These are phyloP conservation scores for Wickerhamomyces sydowiorum DNA, from an alignment of 805 yeast species.

Conservation along the genomic window DNA sequence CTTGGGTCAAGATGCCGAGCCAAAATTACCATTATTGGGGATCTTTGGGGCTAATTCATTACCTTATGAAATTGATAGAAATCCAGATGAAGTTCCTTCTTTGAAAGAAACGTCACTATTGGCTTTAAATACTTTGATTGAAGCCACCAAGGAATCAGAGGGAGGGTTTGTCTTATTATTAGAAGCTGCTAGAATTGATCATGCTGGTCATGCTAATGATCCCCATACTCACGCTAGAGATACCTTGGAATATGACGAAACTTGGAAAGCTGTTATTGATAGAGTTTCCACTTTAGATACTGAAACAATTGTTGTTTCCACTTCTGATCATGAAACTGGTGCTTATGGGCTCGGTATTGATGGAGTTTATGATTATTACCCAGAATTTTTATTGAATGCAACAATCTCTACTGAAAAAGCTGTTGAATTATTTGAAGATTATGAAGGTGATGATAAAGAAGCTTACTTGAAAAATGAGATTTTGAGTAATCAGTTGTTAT, in stretches of 20 bases:
- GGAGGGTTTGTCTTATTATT: constrained; percentile 79
- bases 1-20: constrained; percentile 48
- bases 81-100: constrained; percentile 56
- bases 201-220: constrained; percentile 89
- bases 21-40: constrained; percentile 64
- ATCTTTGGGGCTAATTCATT: constrained; percentile 67
- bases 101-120: constrained; percentile 69
- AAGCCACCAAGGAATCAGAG: constrained; percentile 68
- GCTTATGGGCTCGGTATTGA: constrained; percentile 76
- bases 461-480: constrained; percentile 46
- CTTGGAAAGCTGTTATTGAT: constrained; percentile 67
- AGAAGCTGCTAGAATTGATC: constrained; percentile 92
- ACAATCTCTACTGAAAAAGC: constrained; percentile 73
- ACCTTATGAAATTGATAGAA: constrained; percentile 78
- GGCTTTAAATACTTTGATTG: constrained; percentile 62
- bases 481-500: constrained; percentile 54
- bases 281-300: constrained; percentile 61
- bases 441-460: constrained; percentile 29
- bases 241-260: constrained; percentile 76
- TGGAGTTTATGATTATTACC: constrained; percentile 86
- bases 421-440: constrained; percentile 35
- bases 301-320: constrained; percentile 76
- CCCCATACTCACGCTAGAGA: constrained; percentile 92
- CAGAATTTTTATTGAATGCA: constrained; percentile 61
- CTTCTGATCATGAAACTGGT: constrained; percentile 94